phyloP scores from a whole-genome alignment of 768 basidiomycete genomes.

The Suillus cothurnatus region DNA sequence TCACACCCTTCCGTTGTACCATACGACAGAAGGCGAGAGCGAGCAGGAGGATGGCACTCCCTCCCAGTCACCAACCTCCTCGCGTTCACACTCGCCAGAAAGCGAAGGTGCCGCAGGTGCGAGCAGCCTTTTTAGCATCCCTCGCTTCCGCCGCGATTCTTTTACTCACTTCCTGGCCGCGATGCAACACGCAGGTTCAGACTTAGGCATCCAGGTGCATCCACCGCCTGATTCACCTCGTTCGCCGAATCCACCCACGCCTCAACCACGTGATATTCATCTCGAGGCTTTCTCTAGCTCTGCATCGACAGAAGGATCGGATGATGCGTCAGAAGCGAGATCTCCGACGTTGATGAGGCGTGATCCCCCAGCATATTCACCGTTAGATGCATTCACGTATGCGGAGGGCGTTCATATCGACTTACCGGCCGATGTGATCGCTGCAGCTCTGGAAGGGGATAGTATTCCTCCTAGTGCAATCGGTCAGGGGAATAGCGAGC shows the following conservation, averaged over 20 bases:
- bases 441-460: constrained; percentile 81
- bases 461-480: constrained; percentile 61
- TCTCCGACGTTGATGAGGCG: constrained; percentile 47
- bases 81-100: constrained; percentile 62
- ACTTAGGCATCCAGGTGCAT: constrained; percentile 70
- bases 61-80: constrained; percentile 25
- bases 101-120: constrained; percentile 68
- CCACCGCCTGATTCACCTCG: constrained; percentile 79
- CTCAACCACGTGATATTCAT: constrained; percentile 80
- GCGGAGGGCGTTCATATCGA: constrained; percentile 92
- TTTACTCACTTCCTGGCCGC: constrained; percentile 66
- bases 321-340: constrained; percentile 30
- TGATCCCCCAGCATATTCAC: constrained; percentile 86
- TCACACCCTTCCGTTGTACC: constrained; percentile 50
- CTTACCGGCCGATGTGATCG: constrained; percentile 89
- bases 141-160: constrained; percentile 65
- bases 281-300: constrained; percentile 59
- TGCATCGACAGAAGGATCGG: constrained; percentile 21
- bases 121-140: constrained; percentile 77
- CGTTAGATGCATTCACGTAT: constrained; percentile 83
- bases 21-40: constrained; percentile 21
- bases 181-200: constrained; percentile 64
- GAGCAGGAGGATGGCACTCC: constrained; percentile 29
- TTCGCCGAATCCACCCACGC: constrained; percentile 84
- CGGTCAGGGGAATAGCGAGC: constrained; percentile 48